Base-by-base conservation (phyloP, 2,329 filamentous ascomycete genomes). In the Neonectria hederae region DNA sequence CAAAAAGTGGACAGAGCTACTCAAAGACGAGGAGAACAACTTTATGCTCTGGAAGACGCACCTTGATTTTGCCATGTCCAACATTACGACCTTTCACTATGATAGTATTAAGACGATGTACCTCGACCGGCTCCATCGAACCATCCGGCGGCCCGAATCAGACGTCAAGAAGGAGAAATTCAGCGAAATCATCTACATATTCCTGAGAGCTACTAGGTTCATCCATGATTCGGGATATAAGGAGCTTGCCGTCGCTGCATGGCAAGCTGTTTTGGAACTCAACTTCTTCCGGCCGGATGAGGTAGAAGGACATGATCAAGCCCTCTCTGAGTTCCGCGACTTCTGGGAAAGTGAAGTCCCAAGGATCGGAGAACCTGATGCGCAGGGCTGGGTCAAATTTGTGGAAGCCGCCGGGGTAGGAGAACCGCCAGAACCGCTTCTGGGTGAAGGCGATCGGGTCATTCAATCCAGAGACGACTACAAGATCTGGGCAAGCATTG, bases 331-430 rank as follows among this genome's bases (percentile, higher is more conserved):
- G 0, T 92, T 97, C 65, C 82, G 86, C 52, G 84, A 89, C 2
- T 97, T 96, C 67, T 98, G 96, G 96, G 93, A 97, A 63, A 92
- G 89, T 61, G 95, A 97, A 74, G 84, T 88, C 0, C 83, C 91
- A 0, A 87, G 95, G 6, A 86, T 97, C 58, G 95, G 95, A 10
- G 95, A 98, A 70, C 73, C 79, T 1, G 83, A 82, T 2, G 90
- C 93, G 3, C 82, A 84, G 65, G 93, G 94, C 1, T 97, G 94
- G 94, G 76, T 73, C 2, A 73, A 80, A n/a, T 89, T 83, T 68
- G 77, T 81, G 14, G 72, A 76, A n/a, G 73, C 70, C 17, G 74
- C 63, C 1, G 78, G 74, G 14, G 63, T 75, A 62, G 75, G 75
- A 17, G 82, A 85, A 32, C 74, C 80, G 2, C 82, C 83, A 2